Conservation (phyloP, 2,329 filamentous ascomycete genomes). For the Fusarium staphyleae region DNA sequence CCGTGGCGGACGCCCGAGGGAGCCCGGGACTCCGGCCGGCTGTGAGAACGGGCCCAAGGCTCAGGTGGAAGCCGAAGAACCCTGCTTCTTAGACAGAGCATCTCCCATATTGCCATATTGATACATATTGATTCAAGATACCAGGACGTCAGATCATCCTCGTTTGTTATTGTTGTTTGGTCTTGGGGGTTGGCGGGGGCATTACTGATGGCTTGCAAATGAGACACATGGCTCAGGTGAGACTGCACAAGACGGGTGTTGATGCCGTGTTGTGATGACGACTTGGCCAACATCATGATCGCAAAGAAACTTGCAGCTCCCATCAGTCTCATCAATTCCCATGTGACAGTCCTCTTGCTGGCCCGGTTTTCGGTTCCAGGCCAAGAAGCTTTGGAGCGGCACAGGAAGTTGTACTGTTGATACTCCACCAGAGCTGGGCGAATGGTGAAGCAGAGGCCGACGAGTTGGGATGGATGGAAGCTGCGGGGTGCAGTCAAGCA, state of each 20-base stretch:
- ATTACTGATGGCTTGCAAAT: slow-evolving; percentile 31
- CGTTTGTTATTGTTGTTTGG: neutral
- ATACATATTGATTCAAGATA: neutral
- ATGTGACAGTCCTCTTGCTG: no score
- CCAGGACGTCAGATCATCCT: slow-evolving; percentile 5
- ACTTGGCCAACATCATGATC: neutral
- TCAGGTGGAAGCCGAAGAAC: slow-evolving; percentile 28
- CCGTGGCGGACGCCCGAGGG: slow-evolving; percentile 17
- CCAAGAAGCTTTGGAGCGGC: slow-evolving; percentile 11
- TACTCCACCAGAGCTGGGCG: slow-evolving; percentile 22
- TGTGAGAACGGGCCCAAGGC: slow-evolving; percentile 15
- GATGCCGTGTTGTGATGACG: neutral
- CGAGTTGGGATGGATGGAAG: slow-evolving; percentile 11
- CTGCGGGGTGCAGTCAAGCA: slow-evolving; percentile 35
- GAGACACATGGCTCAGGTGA: slow-evolving; percentile 18
- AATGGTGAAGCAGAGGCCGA: slow-evolving; percentile 8
- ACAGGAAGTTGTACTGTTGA: no score
- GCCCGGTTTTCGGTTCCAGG: slow-evolving; percentile 11
- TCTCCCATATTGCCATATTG: slow-evolving; percentile 11
- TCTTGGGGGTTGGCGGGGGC: neutral
- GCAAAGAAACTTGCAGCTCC: neutral
- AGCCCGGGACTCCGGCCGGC: slow-evolving; percentile 30
- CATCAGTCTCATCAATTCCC: neutral
- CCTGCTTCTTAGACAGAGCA: slow-evolving; percentile 22
- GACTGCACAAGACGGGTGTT: neutral